Evolutionary conservation across 148 eudicot genomes (phyloP).

Genomic region (Euryodendron excelsum): DNA sequence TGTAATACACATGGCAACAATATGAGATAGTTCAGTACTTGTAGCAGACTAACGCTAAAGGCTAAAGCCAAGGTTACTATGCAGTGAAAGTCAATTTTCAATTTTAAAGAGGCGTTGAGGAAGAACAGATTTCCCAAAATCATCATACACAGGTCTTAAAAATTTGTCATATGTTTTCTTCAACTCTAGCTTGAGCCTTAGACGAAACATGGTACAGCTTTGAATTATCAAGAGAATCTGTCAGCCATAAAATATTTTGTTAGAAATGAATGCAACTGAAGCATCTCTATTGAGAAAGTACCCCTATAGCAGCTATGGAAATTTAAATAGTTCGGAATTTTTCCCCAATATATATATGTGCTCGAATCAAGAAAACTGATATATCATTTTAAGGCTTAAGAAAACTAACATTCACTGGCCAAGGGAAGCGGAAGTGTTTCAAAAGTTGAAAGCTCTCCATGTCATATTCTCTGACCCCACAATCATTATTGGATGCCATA

Average conservation of each 20-base stretch:
- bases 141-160: too few species aligned
- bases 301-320: not conserved
- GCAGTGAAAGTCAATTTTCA: not conserved
- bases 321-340: too few species aligned
- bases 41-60: not conserved
- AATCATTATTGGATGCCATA: slow-evolving; percentile 81
- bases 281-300: not conserved
- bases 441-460: slow-evolving; percentile 84
- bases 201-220: not conserved
- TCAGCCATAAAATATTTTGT: not conserved
- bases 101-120: not conserved
- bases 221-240: not conserved
- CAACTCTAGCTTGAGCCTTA: not conserved
- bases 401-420: slow-evolving; percentile 88
- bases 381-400: not conserved
- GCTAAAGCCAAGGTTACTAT: not conserved
- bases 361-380: not conserved
- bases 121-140: not conserved
- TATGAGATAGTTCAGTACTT: not conserved
- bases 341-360: too few species aligned
- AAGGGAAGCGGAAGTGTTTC: slow-evolving; percentile 67
- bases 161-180: not conserved
- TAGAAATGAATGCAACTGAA: not conserved
- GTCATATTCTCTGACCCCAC: slow-evolving; percentile 74
- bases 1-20: not conserved